These are phyloP conservation scores for Penicillium antarcticum DNA, from an alignment of 495 filamentous ascomycete species.

Conservation along the genomic window DNA sequence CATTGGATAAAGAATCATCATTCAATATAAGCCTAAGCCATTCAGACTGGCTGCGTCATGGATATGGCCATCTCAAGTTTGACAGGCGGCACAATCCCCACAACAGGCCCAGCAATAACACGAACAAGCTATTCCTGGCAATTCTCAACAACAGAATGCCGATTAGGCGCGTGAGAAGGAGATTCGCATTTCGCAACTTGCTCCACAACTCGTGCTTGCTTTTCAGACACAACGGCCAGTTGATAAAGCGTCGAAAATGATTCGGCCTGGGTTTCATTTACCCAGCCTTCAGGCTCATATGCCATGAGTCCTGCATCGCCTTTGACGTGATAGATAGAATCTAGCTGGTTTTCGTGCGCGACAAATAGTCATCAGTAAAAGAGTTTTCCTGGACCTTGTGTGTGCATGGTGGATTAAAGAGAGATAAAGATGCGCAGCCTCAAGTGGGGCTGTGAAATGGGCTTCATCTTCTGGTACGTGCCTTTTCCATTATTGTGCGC, in stretches of 20 bases:
- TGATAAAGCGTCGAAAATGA: constrained; percentile 6
- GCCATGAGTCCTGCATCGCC: constrained; percentile 22
- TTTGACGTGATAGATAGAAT: constrained; percentile 14
- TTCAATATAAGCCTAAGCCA: no score
- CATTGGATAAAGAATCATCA: no score
- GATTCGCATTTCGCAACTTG: constrained; percentile 12
- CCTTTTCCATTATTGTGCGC: constrained; percentile 4
- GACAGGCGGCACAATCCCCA: constrained; percentile 12
- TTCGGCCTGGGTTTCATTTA: constrained; percentile 2
- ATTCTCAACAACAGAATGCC: constrained; percentile 17
- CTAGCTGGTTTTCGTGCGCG: constrained; percentile 15
- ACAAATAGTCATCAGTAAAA: constrained; percentile 23
- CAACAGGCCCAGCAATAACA: constrained; percentile 16
- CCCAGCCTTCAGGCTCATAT: constrained; percentile 10
- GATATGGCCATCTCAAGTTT: constrained; percentile 17
- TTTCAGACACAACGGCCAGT: constrained; percentile 8
- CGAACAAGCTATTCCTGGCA: constrained; percentile 22
- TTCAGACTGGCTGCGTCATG: constrained; percentile 16
- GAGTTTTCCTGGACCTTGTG: constrained; percentile 15
- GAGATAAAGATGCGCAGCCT: constrained; percentile 9
- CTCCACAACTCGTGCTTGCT: constrained; percentile 5
- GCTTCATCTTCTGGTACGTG: neutral
- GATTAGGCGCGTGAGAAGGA: constrained; percentile 14
- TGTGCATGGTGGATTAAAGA: constrained; percentile 18
- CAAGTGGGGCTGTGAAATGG: neutral